Evolutionary conservation across 2,329 filamentous ascomycete genomes (phyloP).

Genomic region (Neonectria neomacrospora): DNA sequence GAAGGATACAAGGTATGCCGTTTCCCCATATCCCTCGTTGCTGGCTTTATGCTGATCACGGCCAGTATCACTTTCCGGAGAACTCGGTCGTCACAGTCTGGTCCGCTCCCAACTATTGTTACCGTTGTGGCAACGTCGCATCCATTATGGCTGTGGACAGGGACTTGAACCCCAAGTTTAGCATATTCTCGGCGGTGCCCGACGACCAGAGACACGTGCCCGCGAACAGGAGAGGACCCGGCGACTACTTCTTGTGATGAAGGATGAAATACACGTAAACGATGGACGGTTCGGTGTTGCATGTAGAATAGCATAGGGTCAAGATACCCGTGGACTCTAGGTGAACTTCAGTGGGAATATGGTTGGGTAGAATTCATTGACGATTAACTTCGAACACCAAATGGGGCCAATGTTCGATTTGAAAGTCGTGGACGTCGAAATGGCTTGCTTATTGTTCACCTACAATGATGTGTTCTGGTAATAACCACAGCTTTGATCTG

Average conservation of each 20-base stretch:
- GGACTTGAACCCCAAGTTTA: conserved; percentile 89
- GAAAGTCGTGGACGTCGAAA: conserved; percentile 2
- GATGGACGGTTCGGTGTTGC: conserved; percentile 44
- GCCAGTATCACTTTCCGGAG: conserved; percentile 89
- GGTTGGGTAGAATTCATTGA: conserved; percentile 42
- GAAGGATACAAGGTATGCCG: conserved; percentile 89
- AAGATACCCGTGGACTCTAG: conserved; percentile 54
- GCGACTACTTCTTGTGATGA: conserved; percentile 75
- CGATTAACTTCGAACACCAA: conserved; percentile 30
- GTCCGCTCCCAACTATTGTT: conserved; percentile 97
- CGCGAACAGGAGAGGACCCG: conserved; percentile 72
- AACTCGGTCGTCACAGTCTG: conserved; percentile 98
- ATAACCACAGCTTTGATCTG: not conserved
- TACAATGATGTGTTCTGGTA: not conserved
- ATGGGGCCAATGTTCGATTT: not conserved
- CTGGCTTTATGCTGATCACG: conserved; percentile 42
- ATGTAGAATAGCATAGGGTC: conserved; percentile 57
- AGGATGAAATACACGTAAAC: conserved; percentile 41
- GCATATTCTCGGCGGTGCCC: conserved; percentile 89
- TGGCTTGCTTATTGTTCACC: not conserved
- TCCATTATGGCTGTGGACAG: conserved; percentile 94
- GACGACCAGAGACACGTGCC: conserved; percentile 86
- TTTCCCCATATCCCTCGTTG: not conserved
- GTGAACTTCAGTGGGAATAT: conserved; percentile 46
- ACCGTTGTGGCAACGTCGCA: conserved; percentile 94